phyloP scores from a whole-genome alignment of 2,329 filamentous ascomycete genomes.

The Metarhizium brunneum region DNA sequence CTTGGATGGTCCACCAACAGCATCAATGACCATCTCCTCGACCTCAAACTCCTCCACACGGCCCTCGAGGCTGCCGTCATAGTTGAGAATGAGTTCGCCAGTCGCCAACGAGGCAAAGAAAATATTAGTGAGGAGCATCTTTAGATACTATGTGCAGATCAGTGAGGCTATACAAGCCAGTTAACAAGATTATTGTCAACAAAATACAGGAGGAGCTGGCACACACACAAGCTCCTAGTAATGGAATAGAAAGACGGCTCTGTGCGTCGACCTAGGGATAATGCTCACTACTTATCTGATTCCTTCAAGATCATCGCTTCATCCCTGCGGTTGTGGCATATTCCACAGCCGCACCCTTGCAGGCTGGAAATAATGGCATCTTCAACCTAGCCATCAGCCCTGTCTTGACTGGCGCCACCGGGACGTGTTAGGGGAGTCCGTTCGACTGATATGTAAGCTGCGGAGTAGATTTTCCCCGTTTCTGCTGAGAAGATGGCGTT shows the following conservation, averaged over 20 bases:
- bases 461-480: no score
- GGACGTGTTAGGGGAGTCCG: not conserved
- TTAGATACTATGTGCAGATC: not conserved
- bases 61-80: not conserved
- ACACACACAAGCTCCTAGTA: no score
- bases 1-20: no score
- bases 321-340: not conserved
- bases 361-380: not conserved
- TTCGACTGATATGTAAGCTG: no score
- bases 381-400: not conserved
- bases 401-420: not conserved
- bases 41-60: not conserved
- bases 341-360: not conserved
- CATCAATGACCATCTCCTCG: not conserved
- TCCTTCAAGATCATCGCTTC: not conserved
- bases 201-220: no score
- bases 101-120: not conserved
- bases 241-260: no score
- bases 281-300: not conserved
- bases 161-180: no score
- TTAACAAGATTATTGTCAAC: no score
- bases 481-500: not conserved
- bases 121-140: not conserved
- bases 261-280: no score
- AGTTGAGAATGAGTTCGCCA: not conserved